These are phyloP conservation scores for Pistacia atlantica DNA, from an alignment of 345 rosid species.

Conservation along the genomic window DNA sequence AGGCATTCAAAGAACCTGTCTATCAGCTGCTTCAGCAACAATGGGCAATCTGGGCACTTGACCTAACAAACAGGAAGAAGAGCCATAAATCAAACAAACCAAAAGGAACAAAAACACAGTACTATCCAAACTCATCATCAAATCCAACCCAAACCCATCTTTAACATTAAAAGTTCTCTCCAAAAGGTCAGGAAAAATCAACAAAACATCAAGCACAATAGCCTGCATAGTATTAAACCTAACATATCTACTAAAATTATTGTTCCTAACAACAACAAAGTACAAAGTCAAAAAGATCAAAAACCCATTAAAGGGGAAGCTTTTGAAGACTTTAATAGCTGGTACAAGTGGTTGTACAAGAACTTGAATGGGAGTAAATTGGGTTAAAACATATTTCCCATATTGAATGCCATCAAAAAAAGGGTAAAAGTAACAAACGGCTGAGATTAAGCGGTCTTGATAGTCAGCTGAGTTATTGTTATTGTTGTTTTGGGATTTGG, in stretches of 20 bases:
- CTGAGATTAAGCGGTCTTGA: constrained; percentile 88
- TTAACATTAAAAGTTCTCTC: constrained; percentile 84
- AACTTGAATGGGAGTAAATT: constrained; percentile 62
- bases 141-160: constrained; percentile 80
- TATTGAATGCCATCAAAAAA: constrained; percentile 93
- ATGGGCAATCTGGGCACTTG: constrained; percentile 89
- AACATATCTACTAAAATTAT: constrained; percentile 86
- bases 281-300: constrained; percentile 75
- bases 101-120: constrained; percentile 86
- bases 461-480: constrained; percentile 62
- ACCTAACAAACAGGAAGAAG: constrained; percentile 84
- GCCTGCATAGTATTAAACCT: constrained; percentile 99
- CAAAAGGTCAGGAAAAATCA: constrained; percentile 88
- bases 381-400: constrained; percentile 80
- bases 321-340: constrained; percentile 74
- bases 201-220: constrained; percentile 80
- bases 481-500: constrained; percentile 54
- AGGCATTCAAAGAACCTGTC: constrained; percentile 73
- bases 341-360: constrained; percentile 81
- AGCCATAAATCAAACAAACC: constrained; percentile 85
- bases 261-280: constrained; percentile 87
- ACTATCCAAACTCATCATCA: constrained; percentile 95
- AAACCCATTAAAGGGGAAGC: constrained; percentile 89
- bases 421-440: constrained; percentile 86
- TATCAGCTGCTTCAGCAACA: constrained; percentile 98